Evolutionary conservation across 495 filamentous ascomycete genomes (phyloP).

Genomic region (Talaromyces borbonicus): DNA sequence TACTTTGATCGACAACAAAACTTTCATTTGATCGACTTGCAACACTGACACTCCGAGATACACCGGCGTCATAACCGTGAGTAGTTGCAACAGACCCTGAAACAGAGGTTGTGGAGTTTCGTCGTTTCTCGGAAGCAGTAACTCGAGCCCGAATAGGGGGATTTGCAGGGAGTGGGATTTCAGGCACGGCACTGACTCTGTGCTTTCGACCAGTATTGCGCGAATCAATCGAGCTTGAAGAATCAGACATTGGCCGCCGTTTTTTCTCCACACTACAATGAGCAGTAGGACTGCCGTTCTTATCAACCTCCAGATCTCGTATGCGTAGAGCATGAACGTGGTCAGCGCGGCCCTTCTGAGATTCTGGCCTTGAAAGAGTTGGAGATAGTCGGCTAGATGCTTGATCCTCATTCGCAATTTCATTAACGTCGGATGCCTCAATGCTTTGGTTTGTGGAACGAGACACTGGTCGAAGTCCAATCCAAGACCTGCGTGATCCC

Average conservation of each 20-base stretch:
- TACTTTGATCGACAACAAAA: background rate
- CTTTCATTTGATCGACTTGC: slow-evolving; percentile 2
- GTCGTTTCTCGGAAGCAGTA: background rate
- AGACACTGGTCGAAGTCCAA: slow-evolving; percentile 3
- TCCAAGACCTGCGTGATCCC: slow-evolving; percentile 2
- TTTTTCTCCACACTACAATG: too few relatives aligned
- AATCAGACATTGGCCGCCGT: background rate
- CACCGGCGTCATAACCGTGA: slow-evolving; percentile 2
- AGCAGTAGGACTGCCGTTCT: background rate
- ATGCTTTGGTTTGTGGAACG: slow-evolving; percentile 1
- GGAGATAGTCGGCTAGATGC: background rate
- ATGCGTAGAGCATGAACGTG: slow-evolving; percentile 18
- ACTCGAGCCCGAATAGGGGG: background rate
- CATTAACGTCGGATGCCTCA: background rate
- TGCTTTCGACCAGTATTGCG: background rate
- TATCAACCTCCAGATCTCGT: slow-evolving; percentile 13
- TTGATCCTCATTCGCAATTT: background rate
- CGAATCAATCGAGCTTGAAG: background rate
- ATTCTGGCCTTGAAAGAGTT: slow-evolving; percentile 3
- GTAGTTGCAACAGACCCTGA: slow-evolving; percentile 5
- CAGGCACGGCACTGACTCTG: background rate
- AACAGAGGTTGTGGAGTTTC: background rate
- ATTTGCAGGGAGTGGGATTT: slow-evolving; percentile 3
- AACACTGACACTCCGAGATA: slow-evolving; percentile 7
- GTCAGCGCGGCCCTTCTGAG: slow-evolving; percentile 14